A percentile compares a stretch with the other conserved stretches of the same genome.
Conservation (phyloP, 1,284 basidiomycete species). For the Rhodotorula sp. region DNA sequence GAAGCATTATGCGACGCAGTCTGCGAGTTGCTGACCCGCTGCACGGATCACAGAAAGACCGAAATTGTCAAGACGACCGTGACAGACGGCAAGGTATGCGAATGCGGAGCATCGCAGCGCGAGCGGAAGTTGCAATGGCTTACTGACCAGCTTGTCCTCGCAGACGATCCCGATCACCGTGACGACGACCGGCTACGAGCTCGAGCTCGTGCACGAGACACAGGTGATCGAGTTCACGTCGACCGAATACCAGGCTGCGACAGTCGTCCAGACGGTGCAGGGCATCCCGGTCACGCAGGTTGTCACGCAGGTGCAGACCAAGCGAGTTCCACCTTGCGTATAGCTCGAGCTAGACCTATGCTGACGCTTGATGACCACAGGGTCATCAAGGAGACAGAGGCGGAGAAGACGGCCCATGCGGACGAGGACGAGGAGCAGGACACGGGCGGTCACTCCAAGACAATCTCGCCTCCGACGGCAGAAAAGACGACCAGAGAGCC, state of each 20-base stretch:
- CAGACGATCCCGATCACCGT: slow-evolving; percentile 15
- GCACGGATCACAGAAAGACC: background rate
- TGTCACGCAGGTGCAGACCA: slow-evolving; percentile 8
- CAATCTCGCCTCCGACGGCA: background rate
- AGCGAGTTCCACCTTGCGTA: background rate
- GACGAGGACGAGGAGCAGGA: background rate
- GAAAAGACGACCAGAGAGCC: background rate
- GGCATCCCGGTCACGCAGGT: slow-evolving; percentile 9
- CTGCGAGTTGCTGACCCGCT: fast-evolving
- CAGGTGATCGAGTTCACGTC: slow-evolving; percentile 2
- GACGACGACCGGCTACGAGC: slow-evolving; percentile 13
- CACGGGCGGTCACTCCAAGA: no score
- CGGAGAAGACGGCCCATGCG: background rate
- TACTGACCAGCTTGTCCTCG: background rate
- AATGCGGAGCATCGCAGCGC: fast-evolving
- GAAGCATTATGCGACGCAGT: background rate
- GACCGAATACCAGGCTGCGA: slow-evolving; percentile 15
- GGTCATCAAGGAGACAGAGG: background rate
- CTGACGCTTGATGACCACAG: background rate
- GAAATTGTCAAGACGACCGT: slow-evolving; percentile 12
- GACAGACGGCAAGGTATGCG: slow-evolving; percentile 1
- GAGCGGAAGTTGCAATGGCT: background rate
- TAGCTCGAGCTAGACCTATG: no score
- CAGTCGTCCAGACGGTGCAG: slow-evolving; percentile 19
- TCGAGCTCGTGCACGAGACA: slow-evolving; percentile 8